Conservation (phyloP, 306 rosid genomes). For the Vigna trinervia region DNA sequence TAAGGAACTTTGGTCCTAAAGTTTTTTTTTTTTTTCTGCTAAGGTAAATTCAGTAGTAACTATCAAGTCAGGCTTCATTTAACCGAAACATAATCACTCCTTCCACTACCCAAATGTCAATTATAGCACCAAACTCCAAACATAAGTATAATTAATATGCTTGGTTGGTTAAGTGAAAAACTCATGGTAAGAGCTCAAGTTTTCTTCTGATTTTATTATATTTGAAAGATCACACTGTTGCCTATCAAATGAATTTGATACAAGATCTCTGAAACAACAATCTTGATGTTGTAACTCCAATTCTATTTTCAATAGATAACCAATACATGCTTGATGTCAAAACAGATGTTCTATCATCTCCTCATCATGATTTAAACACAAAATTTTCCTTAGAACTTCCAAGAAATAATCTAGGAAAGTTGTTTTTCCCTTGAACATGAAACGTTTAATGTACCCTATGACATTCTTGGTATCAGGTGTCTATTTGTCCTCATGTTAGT, state of each 20-base stretch:
- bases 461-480: not conserved
- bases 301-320: slow-evolving; percentile 30
- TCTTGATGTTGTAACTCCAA: not conserved
- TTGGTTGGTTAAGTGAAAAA: slow-evolving; percentile 9
- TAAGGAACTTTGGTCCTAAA: slow-evolving; percentile 16
- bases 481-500: slow-evolving; percentile 21
- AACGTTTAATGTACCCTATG: not conserved
- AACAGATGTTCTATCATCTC: not conserved
- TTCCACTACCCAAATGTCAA: slow-evolving; percentile 7
- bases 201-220: not conserved
- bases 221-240: not conserved
- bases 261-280: slow-evolving; percentile 9
- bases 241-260: slow-evolving; percentile 25
- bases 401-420: slow-evolving; percentile 2
- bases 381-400: slow-evolving; percentile 3
- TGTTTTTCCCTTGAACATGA: slow-evolving; percentile 19
- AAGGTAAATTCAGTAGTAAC: not conserved
- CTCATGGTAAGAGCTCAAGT: not conserved
- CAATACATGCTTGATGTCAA: not conserved
- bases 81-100: not conserved
- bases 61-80: not conserved
- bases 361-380: slow-evolving; percentile 29
- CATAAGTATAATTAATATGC: slow-evolving; percentile 6
- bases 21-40: not conserved
- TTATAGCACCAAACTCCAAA: slow-evolving; percentile 14